Evolutionary conservation across 371 early-diverging fungal species (phyloP).

Genomic region (Mucor lusitanicus): DNA sequence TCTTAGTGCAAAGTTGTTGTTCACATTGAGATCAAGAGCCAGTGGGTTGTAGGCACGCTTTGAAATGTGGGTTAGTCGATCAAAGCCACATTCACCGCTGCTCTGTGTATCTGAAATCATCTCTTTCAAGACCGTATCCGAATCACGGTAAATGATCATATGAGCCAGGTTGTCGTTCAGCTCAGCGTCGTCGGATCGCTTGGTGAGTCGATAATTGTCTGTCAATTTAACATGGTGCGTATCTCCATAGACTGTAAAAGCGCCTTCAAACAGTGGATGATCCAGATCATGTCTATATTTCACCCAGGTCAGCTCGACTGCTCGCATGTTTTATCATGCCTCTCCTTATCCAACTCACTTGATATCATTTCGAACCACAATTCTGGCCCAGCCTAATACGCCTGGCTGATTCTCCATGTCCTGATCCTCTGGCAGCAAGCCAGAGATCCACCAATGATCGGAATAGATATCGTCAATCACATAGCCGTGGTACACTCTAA

Average conservation of each 20-base stretch:
- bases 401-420: constrained; percentile 33
- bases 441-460: constrained; percentile 39
- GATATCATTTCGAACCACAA: constrained; percentile 60
- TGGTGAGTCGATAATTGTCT: constrained; percentile 59
- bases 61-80: constrained; percentile 20
- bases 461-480: constrained; percentile 34
- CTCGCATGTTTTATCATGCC: neutral
- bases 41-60: constrained; percentile 8
- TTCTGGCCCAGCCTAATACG: constrained; percentile 72
- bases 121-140: constrained; percentile 45
- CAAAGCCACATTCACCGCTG: constrained; percentile 32
- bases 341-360: constrained; percentile 16
- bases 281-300: constrained; percentile 28
- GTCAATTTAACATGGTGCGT: constrained; percentile 66
- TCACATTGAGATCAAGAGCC: neutral
- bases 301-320: neutral
- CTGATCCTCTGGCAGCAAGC: constrained; percentile 32
- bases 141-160: constrained; percentile 73
- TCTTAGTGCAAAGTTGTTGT: neutral
- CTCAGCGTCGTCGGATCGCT: constrained; percentile 62
- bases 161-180: constrained; percentile 12
- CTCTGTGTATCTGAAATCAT: neutral
- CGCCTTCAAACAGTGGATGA: constrained; percentile 65
- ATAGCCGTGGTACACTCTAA: constrained; percentile 42
- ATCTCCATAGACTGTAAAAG: constrained; percentile 62